Evolutionary conservation across 805 yeast genomes (phyloP), one percentile per base, ranked within the genome.

Genomic region (Pichia gijzeniarum): DNA sequence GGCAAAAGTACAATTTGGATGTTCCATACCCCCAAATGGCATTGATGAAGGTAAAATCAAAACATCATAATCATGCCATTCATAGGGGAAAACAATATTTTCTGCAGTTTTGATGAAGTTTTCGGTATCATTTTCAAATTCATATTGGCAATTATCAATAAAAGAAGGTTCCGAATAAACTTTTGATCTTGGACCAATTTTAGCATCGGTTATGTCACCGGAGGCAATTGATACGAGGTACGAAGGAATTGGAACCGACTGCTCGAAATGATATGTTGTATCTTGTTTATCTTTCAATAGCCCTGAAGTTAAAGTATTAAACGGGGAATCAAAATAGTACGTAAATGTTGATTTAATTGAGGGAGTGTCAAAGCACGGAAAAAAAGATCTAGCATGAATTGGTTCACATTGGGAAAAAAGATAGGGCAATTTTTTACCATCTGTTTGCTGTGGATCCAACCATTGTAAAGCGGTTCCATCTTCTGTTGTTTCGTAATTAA

Each of bases 1-100:
- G 8, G 89, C 90, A 65, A 87, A 87, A 1, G 95, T 87, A 63
- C 87, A 79, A 59, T 88, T 87, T 49, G 95, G 95, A 59, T 87
- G 86, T 67, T 89, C 96, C 95, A 89, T 89, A 44, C 96, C 96
- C 51, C 96, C 96, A 57, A 85, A 89, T 3, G 95, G 95, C 66
- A 77, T 74, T 7, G 79, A 77, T 44, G 81, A 75, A 2, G 95
- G 95, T 52, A 88, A 76, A 28, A 89, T 80, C 35, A 89, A 70
- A 27, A 87, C 84, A 58, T 88, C 90, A 62, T 83, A 89, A 33
- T 79, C 80, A 47, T 77, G 74, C 95, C 96, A 89, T 58, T 86
- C 93, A 63, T 89, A 89, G 2, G 79, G 76, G 58, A 82, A 86
- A 16, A 86, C 81, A 37, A 86, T 67, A 21, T 72, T 67, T 63